Evolutionary conservation across 345 rosid species (phyloP), one percentile per base, ranked within the genome.

Genomic region (Cardamine occulta): DNA sequence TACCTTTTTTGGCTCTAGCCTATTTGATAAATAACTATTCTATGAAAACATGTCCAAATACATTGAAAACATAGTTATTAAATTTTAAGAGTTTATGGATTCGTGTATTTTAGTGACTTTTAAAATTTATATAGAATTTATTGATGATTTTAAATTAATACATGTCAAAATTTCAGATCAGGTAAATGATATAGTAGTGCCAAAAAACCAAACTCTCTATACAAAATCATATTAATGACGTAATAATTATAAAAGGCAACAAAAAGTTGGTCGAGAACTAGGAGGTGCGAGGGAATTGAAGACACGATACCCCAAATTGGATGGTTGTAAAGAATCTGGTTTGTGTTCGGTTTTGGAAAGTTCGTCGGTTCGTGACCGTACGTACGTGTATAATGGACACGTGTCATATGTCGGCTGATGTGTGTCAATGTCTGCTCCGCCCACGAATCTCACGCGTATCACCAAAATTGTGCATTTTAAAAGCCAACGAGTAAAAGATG

Each of bases 361-460:
- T 61, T 75, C 60, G 48, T 4, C 29, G 58, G 71, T 45, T 74
- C 24, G 62, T 28, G 32, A 31, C 40, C 40, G 40, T 45, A 55
- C 47, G 66, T 58, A 66, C 60, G 73, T 66, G 67, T 23, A 59
- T 19, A 67, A 24, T 5, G 19, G 26, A 55, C 71, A 65, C 72
- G 65, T 10, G 49, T 31, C 37, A 56, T 11, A 52, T 61, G 70
- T 75, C 68, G 47, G 29, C 34, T 28, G 39, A 37, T 68, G 64
- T 11, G 79, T 75, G 79, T 61, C 79, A 68, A 2, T 52, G 74
- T 75, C 74, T 32, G 15, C 31, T 10, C 74, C 74, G 74, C 23
- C 79, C 64, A 68, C 74, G 70, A 75, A 75, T 31, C 79, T 68
- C 79, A 75, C 74, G 74, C 79, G 79, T 75, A 70, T 61, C 79